Evolutionary conservation across 2,329 filamentous ascomycete genomes (phyloP), one percentile per base, ranked within the genome.

Genomic region (Pseudocercospora eumusae): DNA sequence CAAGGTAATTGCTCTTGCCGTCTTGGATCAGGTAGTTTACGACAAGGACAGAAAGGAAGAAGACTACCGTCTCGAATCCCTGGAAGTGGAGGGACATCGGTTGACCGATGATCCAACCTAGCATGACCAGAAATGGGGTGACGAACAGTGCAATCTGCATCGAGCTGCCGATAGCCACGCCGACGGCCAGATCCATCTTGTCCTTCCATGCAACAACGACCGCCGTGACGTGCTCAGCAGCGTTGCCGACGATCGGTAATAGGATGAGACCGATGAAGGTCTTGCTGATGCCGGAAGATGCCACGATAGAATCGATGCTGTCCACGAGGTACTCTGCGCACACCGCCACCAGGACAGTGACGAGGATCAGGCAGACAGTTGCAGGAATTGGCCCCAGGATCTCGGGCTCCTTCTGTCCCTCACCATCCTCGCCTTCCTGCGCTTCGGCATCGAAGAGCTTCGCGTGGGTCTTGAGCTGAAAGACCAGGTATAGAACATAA

Each of bases 21-120:
- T 96, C 92, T 64, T 93, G 80, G 54, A 96, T 91, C 63, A 96
- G 78, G 74, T 95, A 96, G 77, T 93, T 95, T 76, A 93, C 90
- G 65, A 96, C 92, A 66, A 96, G 87, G 7, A 92, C 88, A 56
- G 87, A 90, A 56, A 93, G 86, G 76, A 96, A 96, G 71, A 96
- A 84, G 60, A 89, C 91, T 21, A 95, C 89, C 0, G 91, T 96
- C 82, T 96, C 91, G 76, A 96, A 96, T 54, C 92, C 83, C 63
- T 91, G 91, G 76, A 96, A 96, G 79, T 93, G 92, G 33, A 96
- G 82, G 27, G 88, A 81, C 82, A 84, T 84, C 52, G 78, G 75
- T 66, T 81, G 71, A 21, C 76, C 78, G 61, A 85, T 80, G 69
- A 80, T 79, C 82, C 82, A 84, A 56, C 83, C 83, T 9, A 84